Base-by-base conservation (phyloP, 192 early-diverging fungal species). In the Backusella tarrabulga region DNA sequence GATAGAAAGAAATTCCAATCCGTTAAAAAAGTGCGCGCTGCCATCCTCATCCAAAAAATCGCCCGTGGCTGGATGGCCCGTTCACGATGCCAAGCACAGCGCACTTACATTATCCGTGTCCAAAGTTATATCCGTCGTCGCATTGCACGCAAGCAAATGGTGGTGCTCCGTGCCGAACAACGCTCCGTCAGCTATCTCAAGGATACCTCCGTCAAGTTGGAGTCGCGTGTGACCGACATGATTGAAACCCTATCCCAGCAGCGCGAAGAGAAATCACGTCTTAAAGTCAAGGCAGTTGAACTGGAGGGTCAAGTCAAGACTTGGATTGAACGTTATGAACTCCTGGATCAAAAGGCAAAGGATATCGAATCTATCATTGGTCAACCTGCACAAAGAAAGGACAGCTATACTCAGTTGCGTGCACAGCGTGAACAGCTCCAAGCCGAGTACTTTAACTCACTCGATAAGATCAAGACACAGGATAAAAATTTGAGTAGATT, bases 221-320 rank as follows among this genome's bases (percentile, higher is more conserved):
- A 99, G 83, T 90, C 88, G 85, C 98, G 97, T 87, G 95, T 99
- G 76, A 91, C 98, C 79, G 95, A 96, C 81, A 87, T 99, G 79
- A 97, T 96, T 32, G 95, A 94, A 77, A 86, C 82, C 54, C 79
- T 97, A 46, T 87, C 87, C 63, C 83, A 85, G 69, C 85, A 88
- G 76, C 88, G 87, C 71, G 85, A 92, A 80, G 94, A 95, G 77
- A 91, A 93, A 85, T 87, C 88, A 42, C 68, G 73, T 26, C 81
- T 92, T 40, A 81, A 85, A 52, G 86, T 12, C 12, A 77, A 77
- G 26, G 68, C 76, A 7, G 23, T 56, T 2, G 68, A 67, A 4
- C 41, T 77, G 0, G 95, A 96, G 80, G 79, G 69, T 54, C 93
- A 92, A 71, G 79, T 91, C 66, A 78, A 79, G 63, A 76, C 46